Evolutionary conservation across 1,284 basidiomycete genomes (phyloP), one percentile per base, ranked within the genome.

Genomic region (Blastosporella zonata): DNA sequence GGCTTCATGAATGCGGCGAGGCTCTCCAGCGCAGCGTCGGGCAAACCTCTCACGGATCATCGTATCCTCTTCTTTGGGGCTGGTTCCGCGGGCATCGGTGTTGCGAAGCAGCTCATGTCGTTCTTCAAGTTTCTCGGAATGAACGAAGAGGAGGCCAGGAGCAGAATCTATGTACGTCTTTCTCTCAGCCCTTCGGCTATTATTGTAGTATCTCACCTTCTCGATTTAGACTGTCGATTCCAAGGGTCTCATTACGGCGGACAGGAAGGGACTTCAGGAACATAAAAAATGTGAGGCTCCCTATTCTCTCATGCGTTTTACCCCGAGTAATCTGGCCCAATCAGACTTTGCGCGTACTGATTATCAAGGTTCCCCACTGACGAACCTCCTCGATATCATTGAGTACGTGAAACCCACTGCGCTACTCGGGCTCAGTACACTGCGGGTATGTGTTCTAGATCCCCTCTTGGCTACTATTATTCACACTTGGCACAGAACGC

Each of bases 401-500:
- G 72, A 83, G 45, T 75, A 87, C 59, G 87, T 92, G 63, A 79
- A 86, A 66, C 90, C 91, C 7, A 93, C 90, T 6, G 89, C 89
- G 8, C 73, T 93, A 25, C 75, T 93, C 39, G 90, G 90, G 45
- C 74, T 93, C 37, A 88, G 84, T 49, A 92, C 90, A 21, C 75
- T 82, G 29, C 77, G 79, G 55, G 78, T 77, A 61, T 21, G 70
- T 59, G 10, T 34, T 34, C 39, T 12, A 13, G 3, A 13, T 13
- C 46, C 31, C 17, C 10, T 41, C 15, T 34, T 6, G 9, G 15
- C n/a, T 25, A 31, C 9, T 38, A 8, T 36, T n/a, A 46, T 25
- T 51, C 43, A 50, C 48, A 50, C 40, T 34, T 6, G 35, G 62
- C 13, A 10, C 49, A 74, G 70, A 84, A 87, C 55, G 86, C 88